Conservation (phyloP, 1,284 basidiomycete genomes). For the Heterobasidion parviporum region DNA sequence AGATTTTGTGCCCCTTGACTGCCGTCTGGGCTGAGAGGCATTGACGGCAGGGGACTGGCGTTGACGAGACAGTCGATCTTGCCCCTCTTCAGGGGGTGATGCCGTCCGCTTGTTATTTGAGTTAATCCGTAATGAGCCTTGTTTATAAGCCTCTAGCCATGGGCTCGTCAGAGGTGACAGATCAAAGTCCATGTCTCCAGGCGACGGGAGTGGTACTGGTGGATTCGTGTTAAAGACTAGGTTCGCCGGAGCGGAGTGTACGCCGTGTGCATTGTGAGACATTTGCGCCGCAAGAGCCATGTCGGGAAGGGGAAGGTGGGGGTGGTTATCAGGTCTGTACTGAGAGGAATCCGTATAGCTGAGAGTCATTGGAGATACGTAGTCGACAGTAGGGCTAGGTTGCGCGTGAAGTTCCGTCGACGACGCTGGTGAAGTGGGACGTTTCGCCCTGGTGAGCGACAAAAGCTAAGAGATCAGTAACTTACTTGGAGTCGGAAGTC, state of each 20-base stretch:
- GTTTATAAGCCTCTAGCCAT: constrained; percentile 51
- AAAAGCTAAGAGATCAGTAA: constrained; percentile 7
- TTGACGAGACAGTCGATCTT: constrained; percentile 38
- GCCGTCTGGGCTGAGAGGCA: constrained; percentile 5
- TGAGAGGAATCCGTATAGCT: constrained; percentile 28
- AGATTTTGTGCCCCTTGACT: constrained; percentile 41
- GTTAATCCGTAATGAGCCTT: constrained; percentile 10
- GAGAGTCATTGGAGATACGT: constrained; percentile 48
- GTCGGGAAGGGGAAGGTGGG: constrained; percentile 17
- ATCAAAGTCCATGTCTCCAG: constrained; percentile 55
- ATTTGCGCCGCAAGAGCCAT: constrained; percentile 19
- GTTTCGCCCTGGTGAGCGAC: not conserved
- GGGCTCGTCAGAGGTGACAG: constrained; percentile 71
- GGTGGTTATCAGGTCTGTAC: constrained; percentile 11
- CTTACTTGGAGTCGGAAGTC: constrained; percentile 68
- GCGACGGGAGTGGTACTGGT: constrained; percentile 27
- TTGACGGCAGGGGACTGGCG: constrained; percentile 24
- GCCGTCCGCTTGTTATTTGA: constrained; percentile 20
- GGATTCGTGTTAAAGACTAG: constrained; percentile 44
- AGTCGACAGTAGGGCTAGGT: constrained; percentile 39
- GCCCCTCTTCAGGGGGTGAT: constrained; percentile 26
- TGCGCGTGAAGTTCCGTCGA: constrained; percentile 62
- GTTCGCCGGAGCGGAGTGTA: constrained; percentile 54
- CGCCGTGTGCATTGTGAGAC: constrained; percentile 9
- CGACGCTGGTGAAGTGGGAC: constrained; percentile 1